phyloP scores from a whole-genome alignment of 169 alveolate genomes.

The Eimeria sp. region DNA sequence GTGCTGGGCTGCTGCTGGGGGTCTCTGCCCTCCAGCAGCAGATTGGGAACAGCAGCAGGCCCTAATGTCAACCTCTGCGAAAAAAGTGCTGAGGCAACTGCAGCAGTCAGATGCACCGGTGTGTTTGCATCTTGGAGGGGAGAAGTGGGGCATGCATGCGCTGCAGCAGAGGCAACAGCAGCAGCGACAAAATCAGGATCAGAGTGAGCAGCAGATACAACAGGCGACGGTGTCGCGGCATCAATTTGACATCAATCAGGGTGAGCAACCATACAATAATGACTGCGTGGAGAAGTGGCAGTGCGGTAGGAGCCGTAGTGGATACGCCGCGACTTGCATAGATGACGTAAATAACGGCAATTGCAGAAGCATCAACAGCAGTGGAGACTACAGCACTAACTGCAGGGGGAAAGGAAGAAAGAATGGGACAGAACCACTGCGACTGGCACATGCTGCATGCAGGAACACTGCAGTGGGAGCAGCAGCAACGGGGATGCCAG shows the following conservation, averaged over 20 bases:
- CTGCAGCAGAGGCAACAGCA: not conserved
- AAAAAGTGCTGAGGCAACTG: not conserved
- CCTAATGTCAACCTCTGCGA: not conserved
- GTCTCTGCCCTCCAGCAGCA: not conserved
- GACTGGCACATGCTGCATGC: not conserved
- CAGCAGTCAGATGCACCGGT: not conserved
- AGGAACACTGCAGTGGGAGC: not conserved
- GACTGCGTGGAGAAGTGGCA: not conserved
- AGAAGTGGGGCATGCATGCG: not conserved
- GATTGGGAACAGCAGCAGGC: not conserved
- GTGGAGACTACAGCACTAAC: not conserved
- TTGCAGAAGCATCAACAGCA: not conserved
- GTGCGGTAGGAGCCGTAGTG: not conserved
- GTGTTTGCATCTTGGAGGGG: not conserved
- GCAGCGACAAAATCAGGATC: not conserved
- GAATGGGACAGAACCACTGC: not conserved
- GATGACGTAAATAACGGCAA: not conserved
- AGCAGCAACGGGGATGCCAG: conserved; percentile 3
- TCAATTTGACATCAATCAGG: too few species aligned
- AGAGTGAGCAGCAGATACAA: not conserved
- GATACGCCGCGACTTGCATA: not conserved
- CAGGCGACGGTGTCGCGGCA: not conserved
- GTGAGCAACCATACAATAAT: not conserved
- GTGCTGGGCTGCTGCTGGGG: conserved; percentile 36
- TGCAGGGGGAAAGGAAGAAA: not conserved